Percentiles rank a stretch among this genome's conserved stretches.
These are phyloP conservation scores for Cladosporium sp. DNA, from an alignment of 2,329 filamentous ascomycete species.

Conservation along the genomic window DNA sequence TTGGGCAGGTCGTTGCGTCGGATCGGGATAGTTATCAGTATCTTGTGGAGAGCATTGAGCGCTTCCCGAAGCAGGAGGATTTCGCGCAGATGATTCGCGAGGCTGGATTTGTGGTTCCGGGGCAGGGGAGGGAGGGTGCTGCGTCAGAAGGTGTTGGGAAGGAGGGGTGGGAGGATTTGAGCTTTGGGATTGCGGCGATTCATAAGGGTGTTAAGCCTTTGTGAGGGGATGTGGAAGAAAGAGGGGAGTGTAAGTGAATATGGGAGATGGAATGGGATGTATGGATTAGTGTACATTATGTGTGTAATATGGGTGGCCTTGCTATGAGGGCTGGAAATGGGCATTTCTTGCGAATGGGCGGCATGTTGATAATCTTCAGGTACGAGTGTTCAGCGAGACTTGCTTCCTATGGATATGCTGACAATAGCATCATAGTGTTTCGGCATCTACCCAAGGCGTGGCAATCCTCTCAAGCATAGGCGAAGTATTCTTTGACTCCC, in stretches of 20 bases:
- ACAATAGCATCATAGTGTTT: too few species aligned
- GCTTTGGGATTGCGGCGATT: slow-evolving; percentile 88
- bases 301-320: not conserved
- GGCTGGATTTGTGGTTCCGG: slow-evolving; percentile 80
- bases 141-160: slow-evolving; percentile 28
- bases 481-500: too few species aligned
- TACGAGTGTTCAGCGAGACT: too few species aligned
- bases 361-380: not conserved
- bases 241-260: not conserved
- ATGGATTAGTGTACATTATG: not conserved
- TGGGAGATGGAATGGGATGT: not conserved
- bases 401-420: too few species aligned
- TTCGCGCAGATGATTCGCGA: slow-evolving; percentile 81
- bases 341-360: not conserved
- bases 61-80: slow-evolving; percentile 81
- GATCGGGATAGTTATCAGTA: slow-evolving; percentile 98
- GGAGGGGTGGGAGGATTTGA: slow-evolving; percentile 81
- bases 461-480: too few species aligned
- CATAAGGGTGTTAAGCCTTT: slow-evolving; percentile 90
- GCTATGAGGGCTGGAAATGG: not conserved
- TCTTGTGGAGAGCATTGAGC: slow-evolving; percentile 94
- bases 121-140: slow-evolving; percentile 21
- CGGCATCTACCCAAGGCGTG: too few species aligned
- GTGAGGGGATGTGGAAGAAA: too few species aligned
- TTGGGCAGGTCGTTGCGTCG: slow-evolving; percentile 90